Evolutionary conservation across 2,329 filamentous ascomycete species (phyloP), one percentile per base, ranked within the genome.

Genomic region (Neospermospora avenae): DNA sequence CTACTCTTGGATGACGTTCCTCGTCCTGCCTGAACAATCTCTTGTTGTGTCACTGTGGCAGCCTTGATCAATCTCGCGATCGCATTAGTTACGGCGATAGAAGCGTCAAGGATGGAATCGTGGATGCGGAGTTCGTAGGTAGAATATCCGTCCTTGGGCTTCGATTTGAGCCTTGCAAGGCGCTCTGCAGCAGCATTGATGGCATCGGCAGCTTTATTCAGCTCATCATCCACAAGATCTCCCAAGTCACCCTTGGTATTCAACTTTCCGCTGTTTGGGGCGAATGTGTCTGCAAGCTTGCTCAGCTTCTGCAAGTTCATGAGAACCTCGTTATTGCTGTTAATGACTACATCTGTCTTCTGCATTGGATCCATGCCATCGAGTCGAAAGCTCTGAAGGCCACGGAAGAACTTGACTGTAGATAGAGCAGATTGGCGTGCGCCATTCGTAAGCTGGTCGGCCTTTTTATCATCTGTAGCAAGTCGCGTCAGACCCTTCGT

Each of bases 91-190:
- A 99, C 92, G 1, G 93, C 92, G 70, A 91, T 88, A 2, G 95
- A 95, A 5, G 95, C 93, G 69, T 96, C 91, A 51, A 99, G 82
- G 66, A 99, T 98, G 1, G 89, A 90, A 74, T 98, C 95, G 77
- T 97, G 91, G 68, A 99, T 96, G 74, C 90, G 91, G 65, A 99
- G 84, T 76, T 98, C 93, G 76, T 98, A 98, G 0, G 93, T 97
- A 6, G 91, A 93, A 80, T 93, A 98, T 13, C 90, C 89, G 68
- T 98, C 95, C 58, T 91, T 86, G n/a, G 93, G 91, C 81, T 98
- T 98, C 78, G 93, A 97, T 83, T 87, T 93, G 66, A 99, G 82
- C 77, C 96, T 97, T 62, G 89, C 89, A 24, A 99, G 83, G 55
- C 95, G 89, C 58, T 91, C 90, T 0, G 91, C 90, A 0, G 95